Evolutionary conservation across 179 eudicot species (phyloP).

Genomic region (Silene coronaria): DNA sequence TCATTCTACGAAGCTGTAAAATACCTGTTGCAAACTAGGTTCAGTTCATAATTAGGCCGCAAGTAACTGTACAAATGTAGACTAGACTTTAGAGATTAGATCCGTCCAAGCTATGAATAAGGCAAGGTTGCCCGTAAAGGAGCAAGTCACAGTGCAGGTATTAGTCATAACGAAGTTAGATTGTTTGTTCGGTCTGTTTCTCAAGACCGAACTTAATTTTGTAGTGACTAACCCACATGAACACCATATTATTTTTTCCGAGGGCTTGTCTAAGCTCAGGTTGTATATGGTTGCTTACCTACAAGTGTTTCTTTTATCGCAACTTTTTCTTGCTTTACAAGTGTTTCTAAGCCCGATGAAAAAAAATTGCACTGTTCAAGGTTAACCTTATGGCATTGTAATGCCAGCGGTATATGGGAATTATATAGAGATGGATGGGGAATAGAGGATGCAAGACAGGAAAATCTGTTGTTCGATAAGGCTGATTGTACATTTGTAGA

Average conservation of each 20-base stretch:
- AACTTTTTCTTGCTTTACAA: too few species aligned
- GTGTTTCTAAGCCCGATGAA: too few species aligned
- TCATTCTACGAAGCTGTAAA: slow-evolving; percentile 88
- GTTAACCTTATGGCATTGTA: too few species aligned
- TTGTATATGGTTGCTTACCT: too few species aligned
- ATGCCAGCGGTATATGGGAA: too few species aligned
- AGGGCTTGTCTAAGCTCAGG: slow-evolving; percentile 1
- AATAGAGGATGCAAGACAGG: too few species aligned
- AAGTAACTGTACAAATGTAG: slow-evolving; percentile 6
- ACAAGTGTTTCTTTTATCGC: too few species aligned
- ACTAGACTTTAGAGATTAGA: slow-evolving; percentile 10
- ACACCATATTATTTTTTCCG: slow-evolving; percentile 13
- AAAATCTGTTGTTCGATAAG: too few species aligned
- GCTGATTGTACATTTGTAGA: too few species aligned
- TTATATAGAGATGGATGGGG: too few species aligned
- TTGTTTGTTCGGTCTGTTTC: slow-evolving; percentile 17
- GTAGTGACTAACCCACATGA: background rate
- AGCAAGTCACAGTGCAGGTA: background rate
- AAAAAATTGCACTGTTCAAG: too few species aligned
- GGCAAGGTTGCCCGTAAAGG: background rate
- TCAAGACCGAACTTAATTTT: slow-evolving; percentile 25
- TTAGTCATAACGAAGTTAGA: slow-evolving; percentile 13
- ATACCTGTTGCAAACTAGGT: slow-evolving; percentile 36
- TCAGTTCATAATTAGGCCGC: slow-evolving; percentile 12
- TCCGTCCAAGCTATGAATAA: slow-evolving; percentile 17